Evolutionary conservation across 2,329 filamentous ascomycete genomes (phyloP).

Genomic region (Dactylonectria macrodidyma): DNA sequence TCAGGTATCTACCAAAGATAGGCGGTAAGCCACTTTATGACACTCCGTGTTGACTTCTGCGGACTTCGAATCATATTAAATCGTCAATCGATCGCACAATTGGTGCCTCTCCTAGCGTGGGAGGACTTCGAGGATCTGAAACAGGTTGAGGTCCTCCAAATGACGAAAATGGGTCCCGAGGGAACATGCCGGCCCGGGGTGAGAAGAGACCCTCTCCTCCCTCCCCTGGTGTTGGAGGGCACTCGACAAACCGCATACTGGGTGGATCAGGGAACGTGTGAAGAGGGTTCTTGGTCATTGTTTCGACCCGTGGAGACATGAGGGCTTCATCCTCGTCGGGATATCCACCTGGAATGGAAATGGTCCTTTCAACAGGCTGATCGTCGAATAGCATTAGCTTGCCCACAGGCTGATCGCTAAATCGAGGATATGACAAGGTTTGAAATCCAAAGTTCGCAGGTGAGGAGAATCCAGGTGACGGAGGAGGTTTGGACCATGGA

Average conservation of each 20-base stretch:
- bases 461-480: conserved; percentile 61
- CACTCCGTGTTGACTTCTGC: neutral
- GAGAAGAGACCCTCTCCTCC: conserved; percentile 68
- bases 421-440: conserved; percentile 51
- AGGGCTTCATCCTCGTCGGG: conserved; percentile 69
- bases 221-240: conserved; percentile 66
- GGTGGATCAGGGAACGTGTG: conserved; percentile 61
- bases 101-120: conserved; percentile 80
- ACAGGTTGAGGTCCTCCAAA: conserved; percentile 67
- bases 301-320: conserved; percentile 80
- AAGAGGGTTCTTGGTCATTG: conserved; percentile 80
- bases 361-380: conserved; percentile 51
- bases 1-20: neutral
- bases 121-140: conserved; percentile 81
- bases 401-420: conserved; percentile 36
- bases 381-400: conserved; percentile 29
- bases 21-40: neutral
- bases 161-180: conserved; percentile 66
- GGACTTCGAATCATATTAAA: conserved; percentile 68
- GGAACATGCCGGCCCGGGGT: conserved; percentile 66
- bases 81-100: conserved; percentile 86
- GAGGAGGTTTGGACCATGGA: conserved; percentile 56
- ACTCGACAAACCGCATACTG: conserved; percentile 68
- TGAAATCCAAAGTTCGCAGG: conserved; percentile 60
- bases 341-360: conserved; percentile 53